phyloP scores from a whole-genome alignment of 208 protist species.

The Trypanosoma mega region DNA sequence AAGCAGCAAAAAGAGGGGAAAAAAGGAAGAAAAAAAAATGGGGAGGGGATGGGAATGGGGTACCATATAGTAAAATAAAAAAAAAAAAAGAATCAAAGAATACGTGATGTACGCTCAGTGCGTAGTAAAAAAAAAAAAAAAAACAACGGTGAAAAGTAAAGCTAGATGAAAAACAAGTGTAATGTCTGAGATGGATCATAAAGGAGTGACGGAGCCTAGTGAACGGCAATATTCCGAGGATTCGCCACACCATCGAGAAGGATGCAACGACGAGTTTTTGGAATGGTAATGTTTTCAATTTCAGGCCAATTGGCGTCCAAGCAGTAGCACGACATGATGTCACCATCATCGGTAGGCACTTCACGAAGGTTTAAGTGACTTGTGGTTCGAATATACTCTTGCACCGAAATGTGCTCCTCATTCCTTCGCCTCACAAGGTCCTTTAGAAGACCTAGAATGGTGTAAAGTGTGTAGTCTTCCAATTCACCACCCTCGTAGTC shows the following conservation, averaged over 20 bases:
- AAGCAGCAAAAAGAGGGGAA: slow-evolving; percentile 4
- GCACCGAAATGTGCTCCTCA: slow-evolving; percentile 52
- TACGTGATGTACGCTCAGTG: slow-evolving; percentile 9
- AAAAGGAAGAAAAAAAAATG: slow-evolving; percentile 5
- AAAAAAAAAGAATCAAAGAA: slow-evolving; percentile 15
- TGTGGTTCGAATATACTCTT: slow-evolving; percentile 68
- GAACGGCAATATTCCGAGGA: slow-evolving; percentile 17
- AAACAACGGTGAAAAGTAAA: background rate
- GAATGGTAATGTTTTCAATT: background rate
- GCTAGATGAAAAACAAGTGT: background rate
- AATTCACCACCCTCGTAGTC: slow-evolving; percentile 92
- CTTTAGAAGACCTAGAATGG: slow-evolving; percentile 55
- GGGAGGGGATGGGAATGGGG: too few relatives aligned
- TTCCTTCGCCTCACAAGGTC: slow-evolving; percentile 61
- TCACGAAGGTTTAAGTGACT: slow-evolving; percentile 33
- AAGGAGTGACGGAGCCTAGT: slow-evolving; percentile 14
- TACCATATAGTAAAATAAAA: slow-evolving; percentile 19
- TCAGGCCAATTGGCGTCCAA: slow-evolving; percentile 24
- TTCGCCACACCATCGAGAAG: background rate
- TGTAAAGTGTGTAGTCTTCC: slow-evolving; percentile 75
- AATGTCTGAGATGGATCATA: background rate
- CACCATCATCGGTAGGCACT: slow-evolving; percentile 69
- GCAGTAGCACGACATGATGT: slow-evolving; percentile 72
- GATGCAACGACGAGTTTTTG: background rate
- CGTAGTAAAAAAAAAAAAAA: slow-evolving; percentile 8